phyloP scores from a whole-genome alignment of 225 moss, liverwort and hornwort species.

The Marchantia polymorpha region DNA sequence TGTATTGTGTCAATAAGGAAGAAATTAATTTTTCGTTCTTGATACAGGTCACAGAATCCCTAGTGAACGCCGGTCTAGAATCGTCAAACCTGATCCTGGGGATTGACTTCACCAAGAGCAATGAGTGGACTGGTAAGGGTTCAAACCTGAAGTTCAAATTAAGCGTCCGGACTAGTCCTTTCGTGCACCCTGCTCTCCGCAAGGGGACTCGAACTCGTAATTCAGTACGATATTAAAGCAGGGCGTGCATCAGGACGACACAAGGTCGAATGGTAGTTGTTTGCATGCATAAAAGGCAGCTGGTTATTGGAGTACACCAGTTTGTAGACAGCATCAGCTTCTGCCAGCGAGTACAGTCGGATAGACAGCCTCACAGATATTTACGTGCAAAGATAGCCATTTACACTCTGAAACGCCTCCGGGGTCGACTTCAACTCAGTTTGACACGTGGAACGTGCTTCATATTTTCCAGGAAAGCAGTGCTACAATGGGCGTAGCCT shows the following conservation, averaged over 20 bases:
- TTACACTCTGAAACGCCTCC: too few species aligned
- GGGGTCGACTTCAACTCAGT: too few species aligned
- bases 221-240: background rate
- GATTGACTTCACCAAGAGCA: constrained; percentile 66
- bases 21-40: background rate
- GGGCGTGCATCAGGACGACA: background rate
- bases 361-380: background rate
- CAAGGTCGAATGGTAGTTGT: background rate
- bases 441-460: background rate
- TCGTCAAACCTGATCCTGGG: constrained; percentile 66
- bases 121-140: constrained; percentile 57
- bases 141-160: background rate
- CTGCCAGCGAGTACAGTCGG: background rate
- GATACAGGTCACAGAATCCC: constrained; percentile 46
- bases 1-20: background rate
- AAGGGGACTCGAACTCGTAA: background rate
- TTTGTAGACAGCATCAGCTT: background rate
- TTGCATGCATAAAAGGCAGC: background rate
- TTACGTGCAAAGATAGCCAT: too few species aligned
- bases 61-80: constrained; percentile 51
- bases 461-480: constrained; percentile 38
- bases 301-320: background rate
- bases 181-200: background rate
- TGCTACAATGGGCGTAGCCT: constrained; percentile 52
- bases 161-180: background rate